A percentile compares a stretch with the other conserved stretches of the same genome.
Conservation (phyloP, 1,139 yeast species). For the Geotrichum candidum region DNA sequence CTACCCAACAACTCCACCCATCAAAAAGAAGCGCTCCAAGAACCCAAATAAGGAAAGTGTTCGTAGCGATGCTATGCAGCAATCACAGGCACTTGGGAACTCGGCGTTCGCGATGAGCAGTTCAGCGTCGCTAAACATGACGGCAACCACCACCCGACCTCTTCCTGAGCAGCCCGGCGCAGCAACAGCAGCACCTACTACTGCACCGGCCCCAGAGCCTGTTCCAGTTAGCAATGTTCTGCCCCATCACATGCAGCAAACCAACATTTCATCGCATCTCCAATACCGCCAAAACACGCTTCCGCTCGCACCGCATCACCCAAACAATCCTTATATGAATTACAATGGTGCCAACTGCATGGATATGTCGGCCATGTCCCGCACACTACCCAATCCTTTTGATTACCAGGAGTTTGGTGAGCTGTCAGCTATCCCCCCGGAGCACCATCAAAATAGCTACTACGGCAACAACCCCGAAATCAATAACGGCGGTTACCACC, state of each 20-base stretch:
- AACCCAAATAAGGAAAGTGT: neutral
- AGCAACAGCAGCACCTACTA: neutral
- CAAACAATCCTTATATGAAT: neutral
- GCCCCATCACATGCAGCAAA: neutral
- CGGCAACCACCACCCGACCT: slow-evolving; percentile 3
- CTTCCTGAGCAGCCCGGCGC: slow-evolving; percentile 11
- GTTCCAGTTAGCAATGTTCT: neutral
- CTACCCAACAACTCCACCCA: slow-evolving; percentile 45
- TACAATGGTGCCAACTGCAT: neutral
- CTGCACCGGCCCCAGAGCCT: neutral
- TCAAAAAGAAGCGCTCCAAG: neutral
- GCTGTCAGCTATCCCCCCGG: slow-evolving; percentile 16
- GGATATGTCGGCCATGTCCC: slow-evolving; percentile 8
- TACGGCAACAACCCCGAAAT: neutral
- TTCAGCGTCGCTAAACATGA: neutral
- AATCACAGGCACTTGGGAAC: neutral
- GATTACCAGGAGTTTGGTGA: slow-evolving; percentile 11
- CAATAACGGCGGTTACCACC: neutral
- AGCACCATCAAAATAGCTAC: neutral
- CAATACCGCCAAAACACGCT: slow-evolving; percentile 2
- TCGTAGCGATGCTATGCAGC: neutral
- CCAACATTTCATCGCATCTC: neutral
- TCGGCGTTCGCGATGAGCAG: neutral
- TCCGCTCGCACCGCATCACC: slow-evolving; percentile 3
- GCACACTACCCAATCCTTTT: slow-evolving; percentile 8